Percentiles rank a stretch among this genome's conserved stretches.
Evolutionary conservation across 768 basidiomycete genomes (phyloP).

Genomic region (Agrocybe praecox): DNA sequence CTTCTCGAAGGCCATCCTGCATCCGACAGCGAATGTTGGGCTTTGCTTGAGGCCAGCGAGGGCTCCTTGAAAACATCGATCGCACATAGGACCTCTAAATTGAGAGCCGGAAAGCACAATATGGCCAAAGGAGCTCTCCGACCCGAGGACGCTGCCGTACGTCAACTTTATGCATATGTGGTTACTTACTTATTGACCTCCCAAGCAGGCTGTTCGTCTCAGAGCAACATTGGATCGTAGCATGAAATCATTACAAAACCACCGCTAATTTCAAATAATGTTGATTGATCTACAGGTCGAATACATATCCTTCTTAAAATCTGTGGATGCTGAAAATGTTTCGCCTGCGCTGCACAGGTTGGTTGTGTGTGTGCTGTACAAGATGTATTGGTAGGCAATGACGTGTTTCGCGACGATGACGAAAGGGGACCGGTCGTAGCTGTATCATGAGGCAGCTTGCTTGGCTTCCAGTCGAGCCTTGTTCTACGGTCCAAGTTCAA

Average conservation of each 20-base stretch:
- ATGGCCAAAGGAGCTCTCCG: conserved; percentile 87
- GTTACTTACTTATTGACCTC: neutral
- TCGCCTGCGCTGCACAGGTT: neutral
- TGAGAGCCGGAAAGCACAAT: conserved; percentile 76
- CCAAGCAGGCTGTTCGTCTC: conserved; percentile 63
- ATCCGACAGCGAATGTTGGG: conserved; percentile 73
- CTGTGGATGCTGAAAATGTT: neutral
- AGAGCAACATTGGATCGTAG: conserved; percentile 65
- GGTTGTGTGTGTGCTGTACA: neutral
- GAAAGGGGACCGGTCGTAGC: neutral
- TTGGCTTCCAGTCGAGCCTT: conserved; percentile 69
- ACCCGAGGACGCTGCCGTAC: conserved; percentile 81
- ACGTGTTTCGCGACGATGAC: conserved; percentile 2
- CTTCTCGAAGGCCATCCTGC: conserved; percentile 72
- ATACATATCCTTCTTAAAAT: neutral
- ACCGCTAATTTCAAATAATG: conserved; percentile 18
- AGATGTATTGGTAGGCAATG: neutral
- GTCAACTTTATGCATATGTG: conserved; percentile 22
- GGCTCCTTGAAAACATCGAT: conserved; percentile 41
- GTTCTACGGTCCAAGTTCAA: conserved; percentile 41
- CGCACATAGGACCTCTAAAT: conserved; percentile 48
- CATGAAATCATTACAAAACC: conserved; percentile 38
- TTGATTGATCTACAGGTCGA: neutral
- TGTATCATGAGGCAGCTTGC: conserved; percentile 38
- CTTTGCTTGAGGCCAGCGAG: conserved; percentile 51